phyloP scores from a whole-genome alignment of 2,329 filamentous ascomycete genomes.

The Ophiostoma ips region DNA sequence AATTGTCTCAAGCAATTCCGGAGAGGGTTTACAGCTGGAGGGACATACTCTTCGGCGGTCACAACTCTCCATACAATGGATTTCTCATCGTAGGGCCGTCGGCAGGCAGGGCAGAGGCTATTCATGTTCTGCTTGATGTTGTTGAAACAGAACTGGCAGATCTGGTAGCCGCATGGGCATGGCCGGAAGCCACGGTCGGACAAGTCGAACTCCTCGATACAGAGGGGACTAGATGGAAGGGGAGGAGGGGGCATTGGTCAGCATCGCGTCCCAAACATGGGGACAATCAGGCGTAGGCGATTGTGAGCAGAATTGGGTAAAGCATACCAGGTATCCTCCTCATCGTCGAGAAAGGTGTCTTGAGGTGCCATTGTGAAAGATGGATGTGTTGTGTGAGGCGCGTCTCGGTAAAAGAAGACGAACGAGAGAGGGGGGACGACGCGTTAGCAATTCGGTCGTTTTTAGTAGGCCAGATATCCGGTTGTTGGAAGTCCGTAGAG shows the following conservation, averaged over 20 bases:
- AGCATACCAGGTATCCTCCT: constrained; percentile 57
- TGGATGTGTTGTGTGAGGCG: constrained; percentile 1
- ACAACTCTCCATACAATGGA: constrained; percentile 96
- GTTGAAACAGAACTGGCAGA: constrained; percentile 99
- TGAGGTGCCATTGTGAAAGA: constrained; percentile 45
- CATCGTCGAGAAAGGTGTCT: constrained; percentile 58
- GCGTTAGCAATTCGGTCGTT: background rate
- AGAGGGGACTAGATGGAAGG: constrained; percentile 57
- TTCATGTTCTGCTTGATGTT: constrained; percentile 99
- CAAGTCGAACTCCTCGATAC: constrained; percentile 97
- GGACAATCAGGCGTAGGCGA: no score
- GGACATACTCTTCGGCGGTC: constrained; percentile 78
- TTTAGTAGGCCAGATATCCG: background rate
- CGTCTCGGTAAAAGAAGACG: constrained; percentile 1
- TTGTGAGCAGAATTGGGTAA: no score
- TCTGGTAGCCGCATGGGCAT: constrained; percentile 97
- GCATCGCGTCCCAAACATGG: no score
- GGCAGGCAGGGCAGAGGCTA: constrained; percentile 91
- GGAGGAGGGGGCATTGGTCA: constrained; percentile 13
- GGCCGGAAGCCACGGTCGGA: constrained; percentile 94
- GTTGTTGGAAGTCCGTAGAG: background rate
- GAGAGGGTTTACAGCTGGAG: no score
- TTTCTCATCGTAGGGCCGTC: constrained; percentile 89
- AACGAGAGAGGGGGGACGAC: background rate
- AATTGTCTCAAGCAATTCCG: background rate